Percentiles rank a stretch among this genome's conserved stretches.
Conservation (phyloP, 2,329 filamentous ascomycete species). For the Pseudogymnoascus sp. region DNA sequence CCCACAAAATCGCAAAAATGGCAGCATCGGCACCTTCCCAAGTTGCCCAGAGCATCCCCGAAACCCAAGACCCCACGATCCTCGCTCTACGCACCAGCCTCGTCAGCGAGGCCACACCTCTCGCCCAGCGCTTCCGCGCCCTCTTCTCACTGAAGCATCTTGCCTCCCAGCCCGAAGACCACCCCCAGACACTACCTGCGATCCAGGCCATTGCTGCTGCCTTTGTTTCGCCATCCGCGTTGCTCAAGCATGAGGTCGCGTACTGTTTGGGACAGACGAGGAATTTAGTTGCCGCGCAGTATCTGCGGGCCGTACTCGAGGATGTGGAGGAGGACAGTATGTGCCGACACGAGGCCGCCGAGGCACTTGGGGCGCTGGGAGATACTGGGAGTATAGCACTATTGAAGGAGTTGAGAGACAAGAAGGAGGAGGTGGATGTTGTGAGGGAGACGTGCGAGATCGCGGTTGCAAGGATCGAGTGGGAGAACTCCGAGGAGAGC, state of each 20-base stretch:
- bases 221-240: slow-evolving; percentile 75
- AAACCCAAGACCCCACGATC: slow-evolving; percentile 31
- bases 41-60: neutral
- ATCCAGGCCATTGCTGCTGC: slow-evolving; percentile 80
- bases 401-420: slow-evolving; percentile 65
- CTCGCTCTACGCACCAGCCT: slow-evolving; percentile 62
- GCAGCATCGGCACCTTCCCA: neutral
- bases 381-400: slow-evolving; percentile 66
- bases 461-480: slow-evolving; percentile 86
- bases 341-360: slow-evolving; percentile 93
- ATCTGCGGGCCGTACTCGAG: slow-evolving; percentile 65
- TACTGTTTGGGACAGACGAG: slow-evolving; percentile 93
- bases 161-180: slow-evolving; percentile 57
- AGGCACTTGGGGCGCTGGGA: slow-evolving; percentile 84
- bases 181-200: slow-evolving; percentile 47
- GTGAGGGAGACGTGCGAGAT: slow-evolving; percentile 97
- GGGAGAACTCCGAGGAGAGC: slow-evolving; percentile 71
- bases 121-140: slow-evolving; percentile 86
- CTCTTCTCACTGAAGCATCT: slow-evolving; percentile 97
- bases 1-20: slow-evolving; percentile 4
- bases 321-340: slow-evolving; percentile 82
- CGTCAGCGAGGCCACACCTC: slow-evolving; percentile 69
- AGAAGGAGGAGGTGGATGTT: slow-evolving; percentile 65
- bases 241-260: slow-evolving; percentile 92
- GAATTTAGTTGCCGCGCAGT: slow-evolving; percentile 65